Evolutionary conservation across 305 asterid genomes (phyloP), one percentile per base, ranked within the genome.

Genomic region (Rubia tinctorum): DNA sequence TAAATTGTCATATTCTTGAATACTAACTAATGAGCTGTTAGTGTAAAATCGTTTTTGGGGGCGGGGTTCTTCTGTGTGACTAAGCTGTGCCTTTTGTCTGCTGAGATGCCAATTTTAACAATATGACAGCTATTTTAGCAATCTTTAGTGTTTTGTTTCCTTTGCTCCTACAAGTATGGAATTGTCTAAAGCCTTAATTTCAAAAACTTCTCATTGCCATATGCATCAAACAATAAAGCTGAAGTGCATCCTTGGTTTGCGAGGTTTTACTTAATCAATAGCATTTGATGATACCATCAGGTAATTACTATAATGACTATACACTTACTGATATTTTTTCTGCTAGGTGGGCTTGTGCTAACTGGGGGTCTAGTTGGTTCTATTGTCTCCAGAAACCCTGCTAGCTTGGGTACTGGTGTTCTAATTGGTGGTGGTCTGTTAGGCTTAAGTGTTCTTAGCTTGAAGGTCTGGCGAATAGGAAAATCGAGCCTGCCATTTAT

Each of bases 401-500:
- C 81, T 51, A 83, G 81, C 70, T 82, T 88, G 77, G 71, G 86
- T 77, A 78, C 84, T 20, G 91, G 95, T 23, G 81, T 90, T 81
- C 83, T 90, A 74, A 79, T 82, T 74, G 97, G 97, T 71, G 90
- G 96, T 72, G 85, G 93, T 80, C 77, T 92, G 71, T 81, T 92
- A 80, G 93, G 89, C 74, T 91, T 88, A 60, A 90, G 97, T 86
- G 80, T 84, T 70, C 61, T 82, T 68, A 90, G 97, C 83, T 77
- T 92, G 80, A 90, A 88, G 87, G 86, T 90, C 53, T 92, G 96
- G 96, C 82, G 84, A 73, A 87, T 83, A 84, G 95, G 97, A 80
- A 87, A 92, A 76, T 92, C 96, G 69, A 88, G 97, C 91, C 79
- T 88, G 61, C 97, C 96, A 8, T 92, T 84, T 80, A 92, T 88